These are phyloP conservation scores for Pseudomonodictys pantanalensis DNA, from an alignment of 495 filamentous ascomycete genomes.

Conservation along the genomic window DNA sequence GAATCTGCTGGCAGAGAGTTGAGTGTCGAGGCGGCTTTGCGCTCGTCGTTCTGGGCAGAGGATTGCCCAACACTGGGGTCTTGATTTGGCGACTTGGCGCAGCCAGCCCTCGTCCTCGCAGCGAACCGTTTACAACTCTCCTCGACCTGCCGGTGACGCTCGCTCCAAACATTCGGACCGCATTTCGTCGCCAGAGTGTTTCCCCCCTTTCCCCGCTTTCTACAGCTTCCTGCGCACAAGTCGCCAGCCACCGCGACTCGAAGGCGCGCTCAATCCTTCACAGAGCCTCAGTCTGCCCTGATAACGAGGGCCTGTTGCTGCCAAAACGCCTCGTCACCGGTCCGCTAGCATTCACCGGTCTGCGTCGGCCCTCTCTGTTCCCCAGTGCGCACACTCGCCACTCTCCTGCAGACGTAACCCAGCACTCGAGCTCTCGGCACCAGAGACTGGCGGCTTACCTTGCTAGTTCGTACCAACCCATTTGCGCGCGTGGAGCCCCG, in stretches of 20 bases:
- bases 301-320: too few species aligned
- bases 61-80: not conserved
- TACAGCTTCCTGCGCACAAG: not conserved
- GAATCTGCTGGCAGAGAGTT: not conserved
- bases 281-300: not conserved
- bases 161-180: not conserved
- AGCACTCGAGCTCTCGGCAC: not conserved
- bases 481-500: too few species aligned
- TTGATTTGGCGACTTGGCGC: not conserved
- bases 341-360: slow-evolving; percentile 19
- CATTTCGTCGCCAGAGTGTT: not conserved
- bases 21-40: not conserved
- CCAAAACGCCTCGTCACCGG: not conserved
- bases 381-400: not conserved
- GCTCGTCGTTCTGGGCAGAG: not conserved
- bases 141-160: not conserved
- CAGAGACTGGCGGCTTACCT: not conserved
- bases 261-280: not conserved
- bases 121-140: too few species aligned
- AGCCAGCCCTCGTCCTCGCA: too few species aligned
- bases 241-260: not conserved
- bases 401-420: not conserved
- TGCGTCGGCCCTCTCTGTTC: slow-evolving; percentile 4
- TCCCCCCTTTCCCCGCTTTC: not conserved
- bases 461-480: slow-evolving; percentile 2